A percentile compares a stretch with the other conserved stretches of the same genome.
Conservation (phyloP, 768 basidiomycete species). For the Lactifluus volemus region DNA sequence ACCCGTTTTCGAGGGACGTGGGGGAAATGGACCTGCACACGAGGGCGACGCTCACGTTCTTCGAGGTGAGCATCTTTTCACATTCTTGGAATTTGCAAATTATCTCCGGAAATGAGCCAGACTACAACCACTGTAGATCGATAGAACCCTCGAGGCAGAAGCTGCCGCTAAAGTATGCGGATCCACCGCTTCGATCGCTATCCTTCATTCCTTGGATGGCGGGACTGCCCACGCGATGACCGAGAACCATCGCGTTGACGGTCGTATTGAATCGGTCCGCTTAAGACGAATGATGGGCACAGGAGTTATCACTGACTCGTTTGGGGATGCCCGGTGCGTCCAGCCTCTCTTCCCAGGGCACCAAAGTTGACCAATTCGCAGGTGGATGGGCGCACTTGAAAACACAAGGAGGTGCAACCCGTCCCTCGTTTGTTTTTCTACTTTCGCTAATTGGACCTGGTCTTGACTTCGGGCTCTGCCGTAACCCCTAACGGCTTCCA, state of each 20-base stretch:
- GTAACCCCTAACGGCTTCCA: conserved; percentile 90
- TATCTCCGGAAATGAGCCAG: background rate
- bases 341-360: background rate
- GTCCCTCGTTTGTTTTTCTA: conserved; percentile 5
- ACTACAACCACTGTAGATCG: conserved; percentile 40
- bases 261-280: conserved; percentile 74
- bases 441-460: conserved; percentile 25
- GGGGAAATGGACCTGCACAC: conserved; percentile 64
- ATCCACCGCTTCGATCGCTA: conserved; percentile 82
- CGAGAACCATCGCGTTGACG: conserved; percentile 93
- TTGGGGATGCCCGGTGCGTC: conserved; percentile 77
- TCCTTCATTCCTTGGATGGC: conserved; percentile 78
- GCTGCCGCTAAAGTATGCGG: conserved; percentile 69
- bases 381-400: conserved; percentile 92
- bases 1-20: conserved; percentile 19
- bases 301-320: conserved; percentile 86
- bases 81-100: background rate
- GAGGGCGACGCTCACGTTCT: conserved; percentile 78
- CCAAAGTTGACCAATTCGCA: conserved; percentile 22
- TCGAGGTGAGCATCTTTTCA: conserved; percentile 49
- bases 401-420: conserved; percentile 76
- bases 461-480: conserved; percentile 82
- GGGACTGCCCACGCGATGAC: conserved; percentile 82
- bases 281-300: conserved; percentile 86
- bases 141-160: conserved; percentile 62